Conservation (phyloP, 805 yeast species). For the Metschnikowia picachoensis region DNA sequence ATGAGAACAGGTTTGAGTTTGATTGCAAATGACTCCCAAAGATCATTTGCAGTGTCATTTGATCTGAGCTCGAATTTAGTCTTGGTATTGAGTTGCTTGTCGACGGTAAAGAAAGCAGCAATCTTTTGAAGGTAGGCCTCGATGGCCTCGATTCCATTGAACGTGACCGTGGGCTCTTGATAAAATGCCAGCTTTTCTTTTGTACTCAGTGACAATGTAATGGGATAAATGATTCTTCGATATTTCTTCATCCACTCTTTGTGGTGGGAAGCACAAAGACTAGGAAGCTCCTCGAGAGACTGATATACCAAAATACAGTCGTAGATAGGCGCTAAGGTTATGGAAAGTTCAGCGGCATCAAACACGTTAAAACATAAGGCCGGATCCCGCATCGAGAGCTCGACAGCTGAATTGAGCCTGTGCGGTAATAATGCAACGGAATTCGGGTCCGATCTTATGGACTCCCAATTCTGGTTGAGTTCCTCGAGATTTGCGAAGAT, state of each 20-base stretch:
- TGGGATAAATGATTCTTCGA: constrained; percentile 65
- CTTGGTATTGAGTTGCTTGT: constrained; percentile 59
- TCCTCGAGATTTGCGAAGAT: constrained; percentile 50
- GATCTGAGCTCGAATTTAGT: constrained; percentile 64
- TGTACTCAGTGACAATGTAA: constrained; percentile 33
- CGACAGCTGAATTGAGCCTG: constrained; percentile 84
- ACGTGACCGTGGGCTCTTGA: constrained; percentile 31
- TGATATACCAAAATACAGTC: constrained; percentile 82
- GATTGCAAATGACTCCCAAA: constrained; percentile 67
- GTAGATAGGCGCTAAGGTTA: constrained; percentile 69
- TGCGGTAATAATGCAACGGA: constrained; percentile 44
- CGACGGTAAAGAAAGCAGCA: constrained; percentile 74
- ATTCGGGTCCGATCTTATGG: constrained; percentile 40
- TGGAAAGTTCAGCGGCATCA: constrained; percentile 33
- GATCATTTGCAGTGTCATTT: constrained; percentile 58
- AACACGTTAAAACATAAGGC: constrained; percentile 47
- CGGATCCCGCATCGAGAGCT: constrained; percentile 66
- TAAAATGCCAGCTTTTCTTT: constrained; percentile 26
- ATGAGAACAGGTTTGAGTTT: constrained; percentile 58
- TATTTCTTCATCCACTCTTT: constrained; percentile 71
- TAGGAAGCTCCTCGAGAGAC: constrained; percentile 62
- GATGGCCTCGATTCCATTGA: constrained; percentile 34
- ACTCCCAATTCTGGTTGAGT: constrained; percentile 60
- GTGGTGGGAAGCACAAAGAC: constrained; percentile 57
- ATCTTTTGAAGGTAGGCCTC: constrained; percentile 57